Evolutionary conservation across 1,139 yeast species (phyloP), one percentile per base, ranked within the genome.

Genomic region (Geotrichum fermentans): DNA sequence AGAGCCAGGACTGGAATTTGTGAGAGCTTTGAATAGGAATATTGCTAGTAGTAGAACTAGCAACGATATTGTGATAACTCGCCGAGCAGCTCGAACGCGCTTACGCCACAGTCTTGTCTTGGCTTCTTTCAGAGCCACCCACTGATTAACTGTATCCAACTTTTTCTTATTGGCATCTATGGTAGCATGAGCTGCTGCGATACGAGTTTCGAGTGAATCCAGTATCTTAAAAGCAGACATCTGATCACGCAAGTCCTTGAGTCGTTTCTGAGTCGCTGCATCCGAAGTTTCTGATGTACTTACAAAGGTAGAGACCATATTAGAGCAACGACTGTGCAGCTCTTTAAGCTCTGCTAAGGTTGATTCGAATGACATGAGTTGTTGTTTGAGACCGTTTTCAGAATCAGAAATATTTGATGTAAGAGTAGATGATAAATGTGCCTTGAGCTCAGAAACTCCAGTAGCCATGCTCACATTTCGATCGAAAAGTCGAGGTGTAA

Each of bases 161-260:
- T 45, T 40, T 13, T 24, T 17, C 36, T 42, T 47, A 33, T 38
- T 41, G 11, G 33, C 43, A 11, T 36, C 47, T 5, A 47, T 35
- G 1, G 50, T 33, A 10, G 37, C 37, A 21, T 47, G 50, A 1
- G 47, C 43, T 1, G 29, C 24, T 7, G 39, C 17, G 26, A 47
- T 47, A 3, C 50, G 36, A n/a, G 43, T 26, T 26, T 47, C 50
- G 3, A 47, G 40, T 21, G 42, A 16, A 21, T 47, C 50, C 8
- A 47, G 47, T 8, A 38, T 36, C n/a, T 36, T 36, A 22, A 47
- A 47, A 4, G 38, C 28, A 3, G 46, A 43, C 40, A 43, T 47
- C 24, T 47, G 46, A 14, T 40, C 44, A 2, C 45, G 41, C 16
- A 47, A 16, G 28, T 18, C 33, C 32, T 37, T 32, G 10, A 47